Evolutionary conservation across 2,329 filamentous ascomycete species (phyloP).

Genomic region (Knoxdaviesia proteae): DNA sequence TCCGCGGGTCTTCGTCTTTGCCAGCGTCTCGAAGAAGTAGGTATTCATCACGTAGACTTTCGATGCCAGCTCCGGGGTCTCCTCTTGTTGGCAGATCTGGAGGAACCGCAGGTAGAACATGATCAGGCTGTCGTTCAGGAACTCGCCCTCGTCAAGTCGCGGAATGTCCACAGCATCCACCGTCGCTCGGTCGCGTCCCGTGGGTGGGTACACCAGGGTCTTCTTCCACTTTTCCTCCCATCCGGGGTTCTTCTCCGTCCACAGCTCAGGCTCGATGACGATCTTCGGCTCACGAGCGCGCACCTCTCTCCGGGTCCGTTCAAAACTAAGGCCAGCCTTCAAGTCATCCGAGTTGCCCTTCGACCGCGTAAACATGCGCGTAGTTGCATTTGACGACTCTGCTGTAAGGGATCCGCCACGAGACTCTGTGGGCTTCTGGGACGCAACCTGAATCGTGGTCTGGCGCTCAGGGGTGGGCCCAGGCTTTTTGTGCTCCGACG

Average conservation of each 20-base stretch:
- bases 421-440: no score
- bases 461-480: no score
- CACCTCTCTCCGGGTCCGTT: no score
- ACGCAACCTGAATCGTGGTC: no score
- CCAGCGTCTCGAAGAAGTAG: conserved; percentile 71
- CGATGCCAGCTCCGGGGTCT: conserved; percentile 32
- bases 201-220: conserved; percentile 39
- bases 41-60: conserved; percentile 80
- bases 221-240: conserved; percentile 34
- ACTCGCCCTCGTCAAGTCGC: conserved; percentile 65
- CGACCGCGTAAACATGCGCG: no score
- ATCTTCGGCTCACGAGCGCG: no score
- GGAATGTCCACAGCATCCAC: conserved; percentile 54
- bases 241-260: conserved; percentile 26
- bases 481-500: no score
- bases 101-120: conserved; percentile 68
- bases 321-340: no score
- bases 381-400: no score
- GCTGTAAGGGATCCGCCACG: no score
- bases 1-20: conserved; percentile 29
- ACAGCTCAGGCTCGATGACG: conserved; percentile 9
- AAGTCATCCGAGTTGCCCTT: no score
- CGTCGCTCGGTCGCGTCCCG: conserved; percentile 37
- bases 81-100: conserved; percentile 35
- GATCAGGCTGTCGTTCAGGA: conserved; percentile 82